phyloP scores from a whole-genome alignment of 2,329 filamentous ascomycete species.

The Pseudocercospora cruenta region DNA sequence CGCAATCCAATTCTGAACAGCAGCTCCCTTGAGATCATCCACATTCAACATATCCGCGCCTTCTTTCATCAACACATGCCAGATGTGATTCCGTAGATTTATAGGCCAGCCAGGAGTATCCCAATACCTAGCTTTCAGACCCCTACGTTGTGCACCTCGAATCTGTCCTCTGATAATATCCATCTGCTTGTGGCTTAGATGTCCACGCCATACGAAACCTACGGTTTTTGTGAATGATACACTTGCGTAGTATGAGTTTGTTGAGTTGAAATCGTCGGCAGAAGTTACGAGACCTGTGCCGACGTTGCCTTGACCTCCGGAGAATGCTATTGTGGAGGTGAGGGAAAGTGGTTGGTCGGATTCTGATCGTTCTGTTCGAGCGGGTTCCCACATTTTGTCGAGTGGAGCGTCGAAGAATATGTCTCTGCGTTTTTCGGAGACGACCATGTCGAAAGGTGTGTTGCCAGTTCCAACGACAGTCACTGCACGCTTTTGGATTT shows the following conservation, averaged over 20 bases:
- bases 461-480: constrained; percentile 72
- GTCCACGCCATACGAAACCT: constrained; percentile 51
- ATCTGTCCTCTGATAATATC: constrained; percentile 56
- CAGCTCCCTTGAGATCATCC: constrained; percentile 58
- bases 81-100: constrained; percentile 57
- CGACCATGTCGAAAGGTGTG: constrained; percentile 61
- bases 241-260: constrained; percentile 70
- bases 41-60: constrained; percentile 61
- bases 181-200: constrained; percentile 52
- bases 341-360: neutral
- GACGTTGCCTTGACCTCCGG: constrained; percentile 48
- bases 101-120: constrained; percentile 59
- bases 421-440: constrained; percentile 59
- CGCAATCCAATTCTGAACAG: constrained; percentile 51
- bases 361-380: constrained; percentile 6
- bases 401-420: constrained; percentile 40
- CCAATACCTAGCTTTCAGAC: constrained; percentile 63
- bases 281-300: constrained; percentile 33
- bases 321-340: constrained; percentile 30
- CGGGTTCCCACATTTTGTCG: constrained; percentile 21
- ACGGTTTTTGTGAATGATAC: constrained; percentile 59
- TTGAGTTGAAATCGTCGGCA: constrained; percentile 51
- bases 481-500: constrained; percentile 59
- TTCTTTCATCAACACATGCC: constrained; percentile 57
- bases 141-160: constrained; percentile 53